Evolutionary conservation across 257 asterid species (phyloP), one percentile per base, ranked within the genome.

Genomic region (Ophiorrhiza pumila): DNA sequence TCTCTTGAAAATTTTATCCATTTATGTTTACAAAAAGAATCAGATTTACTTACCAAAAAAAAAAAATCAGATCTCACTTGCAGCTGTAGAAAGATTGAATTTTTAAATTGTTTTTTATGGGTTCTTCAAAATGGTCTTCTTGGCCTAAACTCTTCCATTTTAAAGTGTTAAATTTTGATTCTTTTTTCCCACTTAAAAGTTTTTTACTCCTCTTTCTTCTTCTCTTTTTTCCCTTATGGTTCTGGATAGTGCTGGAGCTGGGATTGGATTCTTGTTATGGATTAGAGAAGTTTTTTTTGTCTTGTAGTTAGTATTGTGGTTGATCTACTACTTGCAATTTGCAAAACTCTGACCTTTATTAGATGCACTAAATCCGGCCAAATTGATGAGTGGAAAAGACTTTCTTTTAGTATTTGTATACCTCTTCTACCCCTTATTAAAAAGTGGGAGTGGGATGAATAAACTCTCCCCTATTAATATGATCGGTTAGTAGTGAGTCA

Each of bases 371-470:
- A 58, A 59, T 53, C 23, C 49, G 78, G 73, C 68, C 71, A 75
- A 35, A 45, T 69, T 68, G 65, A 13, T 46, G 70, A 68, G 69
- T 50, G 37, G 25, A 45, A 4, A 63, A 39, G 63, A 56, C 62
- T 75, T 41, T 67, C 53, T 75, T 47, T 67, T 20, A 23, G 31
- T 41, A 34, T 45, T 31, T 46, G 52, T 68, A 43, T 75, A 58
- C 76, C 77, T 71, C 27, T 77, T 77, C 68, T 71, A 46, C 73
- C 80, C 80, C 60, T 63, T 63, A 22, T 50, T 66, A 71, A 59
- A 71, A 57, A 25, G 56, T 37, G 63, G n/a, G n/a, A n/a, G n/a
- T n/a, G n/a, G n/a, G 63, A 42, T 69, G 64, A 56, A 69, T 53
- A 35, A 57, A 8, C 31, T n/a, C n/a, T n/a, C n/a, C 61, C 71